Conservation (phyloP, 176 grass and related monocot species). For the Thinopyrum elongatum region DNA sequence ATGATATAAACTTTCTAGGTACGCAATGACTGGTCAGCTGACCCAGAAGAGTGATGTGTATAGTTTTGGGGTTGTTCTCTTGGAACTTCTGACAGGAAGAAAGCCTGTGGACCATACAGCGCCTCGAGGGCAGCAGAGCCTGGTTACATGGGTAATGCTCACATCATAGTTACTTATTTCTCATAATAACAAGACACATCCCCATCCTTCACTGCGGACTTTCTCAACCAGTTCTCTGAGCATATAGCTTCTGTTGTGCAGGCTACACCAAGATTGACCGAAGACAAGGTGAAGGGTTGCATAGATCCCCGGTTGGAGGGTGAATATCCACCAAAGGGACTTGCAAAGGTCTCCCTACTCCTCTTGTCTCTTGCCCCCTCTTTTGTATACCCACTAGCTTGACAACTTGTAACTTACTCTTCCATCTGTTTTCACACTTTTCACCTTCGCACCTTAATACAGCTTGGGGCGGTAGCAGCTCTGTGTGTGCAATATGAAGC, state of each 20-base stretch:
- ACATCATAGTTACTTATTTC: not conserved
- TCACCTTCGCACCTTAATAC: not conserved
- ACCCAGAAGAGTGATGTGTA: slow-evolving; percentile 97
- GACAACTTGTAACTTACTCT: not conserved
- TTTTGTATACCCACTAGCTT: not conserved
- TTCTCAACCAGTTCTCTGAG: slow-evolving; percentile 20
- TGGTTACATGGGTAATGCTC: slow-evolving; percentile 87
- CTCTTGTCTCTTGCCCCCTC: not conserved
- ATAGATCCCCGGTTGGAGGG: slow-evolving; percentile 81
- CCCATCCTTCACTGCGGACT: not conserved
- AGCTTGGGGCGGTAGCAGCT: slow-evolving; percentile 85
- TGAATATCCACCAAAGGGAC: slow-evolving; percentile 77
- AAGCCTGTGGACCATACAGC: slow-evolving; percentile 97
- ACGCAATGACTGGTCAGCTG: slow-evolving; percentile 92
- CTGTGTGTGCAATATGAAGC: slow-evolving; percentile 93
- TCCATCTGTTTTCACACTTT: not conserved
- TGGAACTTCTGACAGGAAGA: slow-evolving; percentile 91
- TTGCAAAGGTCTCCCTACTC: slow-evolving; percentile 64
- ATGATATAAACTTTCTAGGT: slow-evolving; percentile 44
- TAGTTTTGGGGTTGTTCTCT: slow-evolving; percentile 95
- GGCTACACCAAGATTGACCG: slow-evolving; percentile 77
- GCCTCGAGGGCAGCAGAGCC: slow-evolving; percentile 94
- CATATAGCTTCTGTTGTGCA: slow-evolving; percentile 30
- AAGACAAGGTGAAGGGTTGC: slow-evolving; percentile 90
- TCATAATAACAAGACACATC: not conserved